A percentile compares a stretch with the other conserved stretches of the same genome.
Conservation (phyloP, 2,329 filamentous ascomycete species). For the Sclerotinia spermophila region DNA sequence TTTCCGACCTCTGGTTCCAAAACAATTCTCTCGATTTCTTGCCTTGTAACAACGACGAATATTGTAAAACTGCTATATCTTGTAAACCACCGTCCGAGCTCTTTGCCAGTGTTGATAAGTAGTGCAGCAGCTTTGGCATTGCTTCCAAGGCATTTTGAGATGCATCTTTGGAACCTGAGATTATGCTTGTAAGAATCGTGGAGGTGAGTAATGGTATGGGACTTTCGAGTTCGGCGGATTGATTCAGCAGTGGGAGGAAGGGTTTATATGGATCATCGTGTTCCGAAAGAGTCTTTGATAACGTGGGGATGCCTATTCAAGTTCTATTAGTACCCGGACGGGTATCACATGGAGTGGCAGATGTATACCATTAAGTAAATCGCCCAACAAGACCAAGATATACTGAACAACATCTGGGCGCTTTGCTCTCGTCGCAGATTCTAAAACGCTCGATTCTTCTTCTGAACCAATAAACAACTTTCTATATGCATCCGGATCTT, state of each 20-base stretch:
- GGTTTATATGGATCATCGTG: conserved; percentile 75
- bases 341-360: background rate
- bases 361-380: conserved; percentile 74
- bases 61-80: conserved; percentile 91
- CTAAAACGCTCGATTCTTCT: conserved; percentile 69
- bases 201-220: conserved; percentile 87
- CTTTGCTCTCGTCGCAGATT: conserved; percentile 67
- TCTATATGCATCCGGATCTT: conserved; percentile 75
- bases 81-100: conserved; percentile 85
- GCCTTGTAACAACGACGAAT: conserved; percentile 78
- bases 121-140: conserved; percentile 79
- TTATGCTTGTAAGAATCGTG: conserved; percentile 76
- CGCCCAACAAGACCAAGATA: conserved; percentile 81
- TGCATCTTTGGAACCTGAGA: conserved; percentile 59
- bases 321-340: conserved; percentile 12
- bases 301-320: conserved; percentile 68
- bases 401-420: conserved; percentile 92
- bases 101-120: conserved; percentile 79
- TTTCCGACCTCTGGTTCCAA: conserved; percentile 87
- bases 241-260: conserved; percentile 75
- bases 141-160: conserved; percentile 60
- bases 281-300: conserved; percentile 72
- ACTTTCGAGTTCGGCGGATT: conserved; percentile 64
- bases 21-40: conserved; percentile 74
- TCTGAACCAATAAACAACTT: conserved; percentile 73